These are phyloP conservation scores for Eragrostis tef DNA, from an alignment of 202 grass and related monocot genomes.

Conservation along the genomic window DNA sequence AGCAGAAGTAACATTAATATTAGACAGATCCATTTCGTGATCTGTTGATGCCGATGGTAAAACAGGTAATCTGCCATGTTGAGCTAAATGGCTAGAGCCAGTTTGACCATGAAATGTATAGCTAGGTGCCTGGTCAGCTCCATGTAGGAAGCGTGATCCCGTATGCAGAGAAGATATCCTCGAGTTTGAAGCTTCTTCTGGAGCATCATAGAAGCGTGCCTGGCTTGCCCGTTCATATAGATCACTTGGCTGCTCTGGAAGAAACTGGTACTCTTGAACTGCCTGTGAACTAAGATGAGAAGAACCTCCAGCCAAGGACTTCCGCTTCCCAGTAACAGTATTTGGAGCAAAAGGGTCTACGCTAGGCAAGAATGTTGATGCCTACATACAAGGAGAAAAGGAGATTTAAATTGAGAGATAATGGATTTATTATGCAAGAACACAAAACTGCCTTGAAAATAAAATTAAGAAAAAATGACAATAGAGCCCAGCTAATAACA, in stretches of 20 bases:
- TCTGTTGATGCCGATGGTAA: constrained; percentile 54
- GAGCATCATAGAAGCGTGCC: constrained; percentile 59
- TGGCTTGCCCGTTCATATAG: constrained; percentile 62
- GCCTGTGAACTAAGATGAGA: constrained; percentile 62
- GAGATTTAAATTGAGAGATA: neutral
- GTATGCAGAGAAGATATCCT: constrained; percentile 59
- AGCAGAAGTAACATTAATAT: constrained; percentile 53
- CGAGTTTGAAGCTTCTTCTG: constrained; percentile 54
- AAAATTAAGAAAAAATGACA: constrained; percentile 6
- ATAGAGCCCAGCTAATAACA: neutral
- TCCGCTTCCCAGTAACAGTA: constrained; percentile 63
- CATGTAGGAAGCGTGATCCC: constrained; percentile 62
- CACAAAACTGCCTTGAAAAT: constrained; percentile 4
- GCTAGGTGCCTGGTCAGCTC: constrained; percentile 54
- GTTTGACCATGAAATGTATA: constrained; percentile 73
- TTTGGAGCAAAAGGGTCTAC: constrained; percentile 60
- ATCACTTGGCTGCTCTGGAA: constrained; percentile 77
- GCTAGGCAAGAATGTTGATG: constrained; percentile 70
- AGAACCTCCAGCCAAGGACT: constrained; percentile 53
- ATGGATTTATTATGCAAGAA: neutral
- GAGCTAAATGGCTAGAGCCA: constrained; percentile 61
- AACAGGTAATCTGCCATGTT: constrained; percentile 53
- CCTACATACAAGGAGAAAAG: constrained; percentile 54
- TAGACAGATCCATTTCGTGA: constrained; percentile 50
- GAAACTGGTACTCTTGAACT: constrained; percentile 82